Percentiles rank a stretch among this genome's conserved stretches.
Evolutionary conservation across 2,329 filamentous ascomycete genomes (phyloP).

Genomic region (Cephalotrichum gorgonifer): DNA sequence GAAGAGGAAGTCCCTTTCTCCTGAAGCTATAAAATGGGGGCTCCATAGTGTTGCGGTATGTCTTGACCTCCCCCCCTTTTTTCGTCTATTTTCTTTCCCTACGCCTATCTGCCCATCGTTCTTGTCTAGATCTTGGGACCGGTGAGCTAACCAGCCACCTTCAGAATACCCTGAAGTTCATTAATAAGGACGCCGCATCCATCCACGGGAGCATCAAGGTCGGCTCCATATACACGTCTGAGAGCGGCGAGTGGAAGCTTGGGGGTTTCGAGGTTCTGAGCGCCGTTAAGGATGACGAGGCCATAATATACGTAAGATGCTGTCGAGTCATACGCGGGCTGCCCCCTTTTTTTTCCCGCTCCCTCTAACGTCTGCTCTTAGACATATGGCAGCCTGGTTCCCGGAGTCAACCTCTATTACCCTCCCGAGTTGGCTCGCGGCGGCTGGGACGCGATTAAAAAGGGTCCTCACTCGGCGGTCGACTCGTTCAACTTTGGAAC

Average conservation of each 20-base stretch:
- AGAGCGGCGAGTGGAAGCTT: constrained; percentile 96
- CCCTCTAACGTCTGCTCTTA: constrained; percentile 22
- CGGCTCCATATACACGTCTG: constrained; percentile 82
- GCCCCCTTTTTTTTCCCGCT: constrained; percentile 6
- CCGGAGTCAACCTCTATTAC: constrained; percentile 74
- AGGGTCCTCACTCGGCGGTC: constrained; percentile 67
- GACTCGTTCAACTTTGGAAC: constrained; percentile 83
- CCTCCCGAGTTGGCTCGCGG: constrained; percentile 76
- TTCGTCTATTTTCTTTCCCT: too few species aligned
- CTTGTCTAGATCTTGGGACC: not conserved
- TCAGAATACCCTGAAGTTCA: constrained; percentile 85
- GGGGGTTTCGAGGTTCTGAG: constrained; percentile 90
- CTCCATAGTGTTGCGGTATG: constrained; percentile 72
- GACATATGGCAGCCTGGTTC: constrained; percentile 79
- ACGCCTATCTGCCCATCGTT: too few species aligned
- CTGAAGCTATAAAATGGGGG: constrained; percentile 96
- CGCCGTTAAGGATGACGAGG: constrained; percentile 92
- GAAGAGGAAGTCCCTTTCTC: constrained; percentile 73
- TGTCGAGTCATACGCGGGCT: not conserved
- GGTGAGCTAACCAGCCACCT: not conserved
- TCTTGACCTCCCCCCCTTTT: not conserved
- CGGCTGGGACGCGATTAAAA: constrained; percentile 89
- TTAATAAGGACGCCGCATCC: constrained; percentile 86
- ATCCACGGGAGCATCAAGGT: constrained; percentile 82
- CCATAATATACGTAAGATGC: constrained; percentile 65